Base-by-base conservation (phyloP, 2,329 filamentous ascomycete genomes). In the Stenocarpella maydis region DNA sequence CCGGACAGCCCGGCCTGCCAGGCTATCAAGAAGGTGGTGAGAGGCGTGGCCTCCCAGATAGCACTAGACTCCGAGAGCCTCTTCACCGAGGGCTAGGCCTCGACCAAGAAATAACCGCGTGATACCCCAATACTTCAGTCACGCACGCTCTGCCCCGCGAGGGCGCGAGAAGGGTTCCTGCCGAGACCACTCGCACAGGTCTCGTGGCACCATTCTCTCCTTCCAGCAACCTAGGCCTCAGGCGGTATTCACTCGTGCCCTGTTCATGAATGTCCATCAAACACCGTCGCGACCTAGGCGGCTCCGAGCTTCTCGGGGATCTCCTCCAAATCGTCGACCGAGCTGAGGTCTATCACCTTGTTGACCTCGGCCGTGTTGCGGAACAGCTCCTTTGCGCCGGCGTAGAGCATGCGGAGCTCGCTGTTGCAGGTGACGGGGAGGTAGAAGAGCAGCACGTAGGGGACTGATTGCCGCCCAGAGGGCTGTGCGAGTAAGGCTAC, bases 381-480 rank as follows among this genome's bases (percentile, higher is more conserved):
- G 91, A 98, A 94, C 79, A 98, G 82, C 83, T 99, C 96, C 82
- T 98, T 97, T 52, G 96, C 96, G 47, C 95, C 92, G 37, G 96
- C 96, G 79, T 98, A 99, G 78, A 96, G 84, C 96, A 98, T 98
- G 74, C 93, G 90, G 77, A 92, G 84, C 77, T 95, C 92, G 74
- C 87, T 89, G 79, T 97, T 98, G 82, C 93, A 96, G 60, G 95
- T 98, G 64, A 91, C 92, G 9, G 96, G 96, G 26, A 98, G 89
- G 82, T 97, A 98, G 84, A 97, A 98, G 26, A 99, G 83, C 78
- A 98, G 88, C 55, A 98, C 94, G 79, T 99, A 99, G 12, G 96
- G 96, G 3, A 97, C 94, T 6, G 93, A 92, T 52, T 94, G 80
- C 34, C 96, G 90, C 68, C 96, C 96, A 65, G 92, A 94, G 53